These are phyloP conservation scores for Globisporangium rhizosaccharum DNA, from an alignment of 352 stramenopile genomes.

Conservation along the genomic window DNA sequence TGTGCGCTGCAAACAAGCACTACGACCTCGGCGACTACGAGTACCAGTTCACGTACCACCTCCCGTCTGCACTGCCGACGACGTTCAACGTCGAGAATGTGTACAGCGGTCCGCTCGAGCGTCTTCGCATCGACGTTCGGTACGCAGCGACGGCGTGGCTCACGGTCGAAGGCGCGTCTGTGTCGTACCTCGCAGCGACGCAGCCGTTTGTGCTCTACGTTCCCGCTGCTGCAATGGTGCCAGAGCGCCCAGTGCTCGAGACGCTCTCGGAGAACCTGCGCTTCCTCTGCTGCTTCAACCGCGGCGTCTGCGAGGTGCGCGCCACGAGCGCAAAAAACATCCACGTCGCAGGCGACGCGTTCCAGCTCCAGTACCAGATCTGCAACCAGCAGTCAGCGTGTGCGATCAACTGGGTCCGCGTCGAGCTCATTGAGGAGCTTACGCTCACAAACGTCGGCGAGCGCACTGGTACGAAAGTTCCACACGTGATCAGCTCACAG, in stretches of 20 bases:
- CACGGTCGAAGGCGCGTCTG: constrained; percentile 7
- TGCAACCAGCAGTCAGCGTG: constrained; percentile 6
- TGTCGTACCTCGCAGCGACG: constrained; percentile 11
- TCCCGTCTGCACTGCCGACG: constrained; percentile 5
- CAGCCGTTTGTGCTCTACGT: constrained; percentile 11
- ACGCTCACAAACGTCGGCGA: constrained; percentile 7
- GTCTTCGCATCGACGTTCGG: constrained; percentile 6
- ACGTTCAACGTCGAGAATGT: constrained; percentile 14
- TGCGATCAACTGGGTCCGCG: constrained; percentile 1
- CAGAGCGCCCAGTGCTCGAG: constrained; percentile 4
- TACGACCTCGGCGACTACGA: constrained; percentile 12
- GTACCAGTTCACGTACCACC: constrained; percentile 15
- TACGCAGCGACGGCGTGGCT: constrained; percentile 16
- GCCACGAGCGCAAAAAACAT: constrained; percentile 2
- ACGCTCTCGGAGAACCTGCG: constrained; percentile 8
- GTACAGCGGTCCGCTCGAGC: constrained; percentile 10
- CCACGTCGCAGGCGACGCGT: constrained; percentile 2
- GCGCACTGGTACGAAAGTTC: constrained; percentile 4
- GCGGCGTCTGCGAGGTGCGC: constrained; percentile 6
- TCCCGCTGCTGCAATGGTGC: not conserved
- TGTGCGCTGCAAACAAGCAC: constrained; percentile 2
- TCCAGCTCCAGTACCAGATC: constrained; percentile 12
- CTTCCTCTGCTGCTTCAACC: constrained; percentile 10
- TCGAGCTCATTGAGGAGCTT: constrained; percentile 14
- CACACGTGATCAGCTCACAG: constrained; percentile 3